These are phyloP conservation scores for Symbiodinium pilosum DNA, from an alignment of 73 alveolate genomes.

Conservation along the genomic window DNA sequence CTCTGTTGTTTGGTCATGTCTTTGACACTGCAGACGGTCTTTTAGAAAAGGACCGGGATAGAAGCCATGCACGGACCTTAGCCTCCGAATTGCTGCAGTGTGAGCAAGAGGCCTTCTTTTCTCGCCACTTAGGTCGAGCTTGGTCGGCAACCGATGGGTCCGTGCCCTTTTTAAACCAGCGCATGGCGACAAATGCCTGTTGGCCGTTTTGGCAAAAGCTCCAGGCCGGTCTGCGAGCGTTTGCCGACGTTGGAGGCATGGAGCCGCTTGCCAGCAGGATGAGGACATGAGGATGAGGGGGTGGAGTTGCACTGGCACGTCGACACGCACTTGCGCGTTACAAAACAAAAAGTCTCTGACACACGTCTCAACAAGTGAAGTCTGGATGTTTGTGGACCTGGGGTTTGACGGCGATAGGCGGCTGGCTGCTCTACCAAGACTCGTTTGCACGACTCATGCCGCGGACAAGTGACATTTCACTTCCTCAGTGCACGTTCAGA, in stretches of 20 bases:
- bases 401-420: too few relatives aligned
- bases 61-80: conserved; percentile 51
- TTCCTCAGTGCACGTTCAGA: too few relatives aligned
- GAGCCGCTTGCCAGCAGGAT: conserved; percentile 43
- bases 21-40: neutral
- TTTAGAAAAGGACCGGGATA: conserved; percentile 60
- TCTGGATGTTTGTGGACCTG: too few relatives aligned
- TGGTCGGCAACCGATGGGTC: conserved; percentile 81
- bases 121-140: conserved; percentile 20
- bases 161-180: neutral
- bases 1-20: too few relatives aligned
- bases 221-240: conserved; percentile 77
- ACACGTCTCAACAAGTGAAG: too few relatives aligned
- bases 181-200: neutral
- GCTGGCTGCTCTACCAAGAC: too few relatives aligned
- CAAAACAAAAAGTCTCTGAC: too few relatives aligned
- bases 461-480: too few relatives aligned
- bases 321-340: too few relatives aligned
- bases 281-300: too few relatives aligned
- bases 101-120: neutral
- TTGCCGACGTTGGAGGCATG: conserved; percentile 90
- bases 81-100: neutral
- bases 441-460: too few relatives aligned
- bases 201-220: neutral
- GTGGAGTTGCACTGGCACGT: too few relatives aligned